Evolutionary conservation across 106 monocot genomes (phyloP).

Genomic region (Allium cepa): DNA sequence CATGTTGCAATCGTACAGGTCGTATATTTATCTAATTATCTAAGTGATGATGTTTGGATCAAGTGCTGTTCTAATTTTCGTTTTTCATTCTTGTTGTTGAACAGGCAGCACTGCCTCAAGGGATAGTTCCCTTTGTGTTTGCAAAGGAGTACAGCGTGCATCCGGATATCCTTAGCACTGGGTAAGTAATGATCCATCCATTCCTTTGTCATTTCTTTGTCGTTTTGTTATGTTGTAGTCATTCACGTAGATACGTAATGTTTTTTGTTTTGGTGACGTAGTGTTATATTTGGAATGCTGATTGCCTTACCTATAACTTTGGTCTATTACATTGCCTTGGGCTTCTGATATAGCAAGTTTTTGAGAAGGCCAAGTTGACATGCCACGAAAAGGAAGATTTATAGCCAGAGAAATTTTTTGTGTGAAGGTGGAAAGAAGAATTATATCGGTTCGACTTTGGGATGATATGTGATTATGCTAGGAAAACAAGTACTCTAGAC

Average conservation of each 20-base stretch:
- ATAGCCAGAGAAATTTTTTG: no score
- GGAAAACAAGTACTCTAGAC: no score
- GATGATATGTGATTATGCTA: no score
- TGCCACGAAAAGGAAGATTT: no score
- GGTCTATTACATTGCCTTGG: conserved; percentile 70
- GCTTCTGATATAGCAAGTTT: conserved; percentile 26
- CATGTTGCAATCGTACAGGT: conserved; percentile 91
- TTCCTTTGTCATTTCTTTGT: background rate
- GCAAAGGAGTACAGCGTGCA: conserved; percentile 97
- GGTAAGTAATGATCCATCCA: conserved; percentile 32
- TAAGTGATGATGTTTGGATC: no score
- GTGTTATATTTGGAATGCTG: conserved; percentile 93
- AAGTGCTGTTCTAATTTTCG: background rate
- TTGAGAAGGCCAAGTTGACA: no score
- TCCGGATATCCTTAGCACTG: conserved; percentile 87
- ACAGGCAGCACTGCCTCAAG: conserved; percentile 95
- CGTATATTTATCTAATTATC: background rate
- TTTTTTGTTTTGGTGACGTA: conserved; percentile 6
- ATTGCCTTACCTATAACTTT: conserved; percentile 74
- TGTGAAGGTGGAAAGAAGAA: no score
- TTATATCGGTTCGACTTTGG: no score
- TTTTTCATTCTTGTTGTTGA: no score
- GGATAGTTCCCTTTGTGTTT: conserved; percentile 90
- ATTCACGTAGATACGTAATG: background rate
- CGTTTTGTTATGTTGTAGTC: background rate